Evolutionary conservation across 169 alveolate genomes (phyloP).

Genomic region (Plasmodium inui): DNA sequence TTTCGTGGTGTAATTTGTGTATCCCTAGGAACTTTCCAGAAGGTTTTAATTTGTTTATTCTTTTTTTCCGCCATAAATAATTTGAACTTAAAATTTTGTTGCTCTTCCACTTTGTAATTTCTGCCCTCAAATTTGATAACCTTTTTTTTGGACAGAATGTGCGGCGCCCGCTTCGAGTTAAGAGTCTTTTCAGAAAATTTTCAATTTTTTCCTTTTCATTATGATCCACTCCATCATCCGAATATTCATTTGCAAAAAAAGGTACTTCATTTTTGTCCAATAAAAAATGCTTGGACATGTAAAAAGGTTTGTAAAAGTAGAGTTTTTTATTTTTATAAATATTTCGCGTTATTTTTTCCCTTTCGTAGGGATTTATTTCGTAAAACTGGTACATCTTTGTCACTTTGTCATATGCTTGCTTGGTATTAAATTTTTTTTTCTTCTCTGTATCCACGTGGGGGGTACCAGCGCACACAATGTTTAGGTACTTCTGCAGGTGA

Average conservation of each 20-base stretch:
- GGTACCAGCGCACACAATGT: not conserved
- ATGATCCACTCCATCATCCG: not conserved
- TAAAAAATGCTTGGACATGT: not conserved
- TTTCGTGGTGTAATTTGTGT: constrained; percentile 1
- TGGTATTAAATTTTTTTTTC: constrained; percentile 7
- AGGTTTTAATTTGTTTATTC: not conserved
- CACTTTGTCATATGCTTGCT: not conserved
- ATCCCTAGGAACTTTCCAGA: constrained; percentile 1
- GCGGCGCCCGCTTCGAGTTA: not conserved
- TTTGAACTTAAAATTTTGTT: not conserved
- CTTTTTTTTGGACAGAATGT: not conserved
- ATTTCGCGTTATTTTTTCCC: not conserved
- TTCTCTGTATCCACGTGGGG: not conserved
- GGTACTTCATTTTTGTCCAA: not conserved
- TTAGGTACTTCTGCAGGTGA: not conserved
- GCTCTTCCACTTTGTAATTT: not conserved
- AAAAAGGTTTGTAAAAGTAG: constrained; percentile 20
- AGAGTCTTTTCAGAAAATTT: not conserved
- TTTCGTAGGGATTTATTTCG: constrained; percentile 2
- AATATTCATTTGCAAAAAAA: not conserved
- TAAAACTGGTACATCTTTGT: not conserved
- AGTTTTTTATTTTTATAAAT: constrained; percentile 2
- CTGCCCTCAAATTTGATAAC: not conserved
- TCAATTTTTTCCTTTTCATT: not conserved
- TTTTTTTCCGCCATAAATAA: not conserved